Conservation (phyloP, 805 yeast species). For the Pichia rugopelliculosa region DNA sequence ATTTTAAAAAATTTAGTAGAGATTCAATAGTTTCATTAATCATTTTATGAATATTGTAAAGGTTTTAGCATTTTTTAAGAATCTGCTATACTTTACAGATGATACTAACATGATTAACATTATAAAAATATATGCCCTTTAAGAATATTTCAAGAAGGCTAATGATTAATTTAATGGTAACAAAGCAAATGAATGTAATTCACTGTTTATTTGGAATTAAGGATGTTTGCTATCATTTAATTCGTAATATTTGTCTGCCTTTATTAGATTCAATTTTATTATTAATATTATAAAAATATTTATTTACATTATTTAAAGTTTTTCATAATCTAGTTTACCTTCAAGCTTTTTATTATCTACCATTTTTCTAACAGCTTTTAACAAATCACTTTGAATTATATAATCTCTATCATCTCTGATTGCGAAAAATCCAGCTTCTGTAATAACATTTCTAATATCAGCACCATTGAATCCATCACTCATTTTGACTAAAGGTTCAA, state of each 20-base stretch:
- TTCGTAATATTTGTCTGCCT: too few relatives aligned
- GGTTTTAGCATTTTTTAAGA: too few relatives aligned
- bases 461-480: slow-evolving; percentile 99
- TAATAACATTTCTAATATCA: slow-evolving; percentile 89
- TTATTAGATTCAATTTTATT: not conserved
- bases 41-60: too few relatives aligned
- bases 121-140: too few relatives aligned
- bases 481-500: slow-evolving; percentile 96
- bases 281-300: not conserved
- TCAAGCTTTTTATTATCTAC: slow-evolving; percentile 95
- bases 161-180: too few relatives aligned
- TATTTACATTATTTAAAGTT: slow-evolving; percentile 43
- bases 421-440: slow-evolving; percentile 99
- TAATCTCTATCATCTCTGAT: slow-evolving; percentile 96
- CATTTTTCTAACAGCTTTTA: slow-evolving; percentile 98
- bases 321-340: slow-evolving; percentile 92
- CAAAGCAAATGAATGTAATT: too few relatives aligned
- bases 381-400: slow-evolving; percentile 84
- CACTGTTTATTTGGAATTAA: too few relatives aligned
- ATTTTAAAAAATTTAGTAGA: not conserved
- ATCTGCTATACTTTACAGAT: too few relatives aligned
- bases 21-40: too few relatives aligned
- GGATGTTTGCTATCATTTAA: too few relatives aligned
- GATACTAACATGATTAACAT: too few relatives aligned
- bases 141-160: too few relatives aligned